phyloP scores from a whole-genome alignment of 768 basidiomycete species.

The Tylopilus intermedius region DNA sequence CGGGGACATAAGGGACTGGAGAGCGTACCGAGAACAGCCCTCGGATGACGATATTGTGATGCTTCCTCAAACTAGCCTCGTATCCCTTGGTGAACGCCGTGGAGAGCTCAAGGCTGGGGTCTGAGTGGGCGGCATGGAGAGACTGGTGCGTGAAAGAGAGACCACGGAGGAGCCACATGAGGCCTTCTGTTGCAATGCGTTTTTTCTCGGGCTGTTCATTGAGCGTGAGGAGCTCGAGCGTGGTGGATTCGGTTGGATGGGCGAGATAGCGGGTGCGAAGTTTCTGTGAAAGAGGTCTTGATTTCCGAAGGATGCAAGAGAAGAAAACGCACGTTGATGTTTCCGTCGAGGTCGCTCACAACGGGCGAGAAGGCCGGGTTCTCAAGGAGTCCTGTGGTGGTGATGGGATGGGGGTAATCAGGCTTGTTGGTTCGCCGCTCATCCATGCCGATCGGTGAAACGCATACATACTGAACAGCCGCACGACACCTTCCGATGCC shows the following conservation, averaged over 20 bases:
- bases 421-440: neutral
- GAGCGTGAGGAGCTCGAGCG: slow-evolving; percentile 78
- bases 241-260: slow-evolving; percentile 56
- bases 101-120: slow-evolving; percentile 52
- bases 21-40: slow-evolving; percentile 53
- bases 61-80: slow-evolving; percentile 72
- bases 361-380: slow-evolving; percentile 71
- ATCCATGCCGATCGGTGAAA: neutral
- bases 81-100: slow-evolving; percentile 79
- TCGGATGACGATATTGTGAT: slow-evolving; percentile 73
- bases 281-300: slow-evolving; percentile 58
- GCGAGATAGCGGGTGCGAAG: slow-evolving; percentile 75
- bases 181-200: slow-evolving; percentile 80
- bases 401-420: neutral
- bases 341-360: slow-evolving; percentile 82
- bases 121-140: slow-evolving; percentile 63
- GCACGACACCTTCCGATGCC: slow-evolving; percentile 82
- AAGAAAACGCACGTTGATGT: slow-evolving; percentile 65
- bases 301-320: neutral
- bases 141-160: slow-evolving; percentile 85
- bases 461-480: slow-evolving; percentile 71
- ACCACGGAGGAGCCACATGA: slow-evolving; percentile 91
- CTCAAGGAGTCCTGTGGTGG: slow-evolving; percentile 18
- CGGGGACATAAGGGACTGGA: neutral
- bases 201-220: slow-evolving; percentile 88